These are phyloP conservation scores for Fusarium camptoceras DNA, from an alignment of 2,329 filamentous ascomycete species.

Conservation along the genomic window DNA sequence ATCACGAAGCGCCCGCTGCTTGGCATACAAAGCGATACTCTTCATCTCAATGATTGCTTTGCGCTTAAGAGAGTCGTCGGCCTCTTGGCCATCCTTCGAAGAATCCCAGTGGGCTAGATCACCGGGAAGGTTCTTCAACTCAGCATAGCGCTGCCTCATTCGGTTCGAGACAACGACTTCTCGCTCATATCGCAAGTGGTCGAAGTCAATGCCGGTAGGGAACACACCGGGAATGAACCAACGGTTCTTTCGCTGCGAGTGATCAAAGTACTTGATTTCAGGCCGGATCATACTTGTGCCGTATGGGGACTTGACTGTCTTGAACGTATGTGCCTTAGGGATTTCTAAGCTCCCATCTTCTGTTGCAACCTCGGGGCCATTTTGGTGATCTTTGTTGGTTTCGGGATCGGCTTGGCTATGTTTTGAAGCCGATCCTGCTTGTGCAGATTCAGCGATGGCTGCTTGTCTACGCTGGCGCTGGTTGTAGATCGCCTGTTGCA, in stretches of 20 bases:
- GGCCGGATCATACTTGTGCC: conserved; percentile 63
- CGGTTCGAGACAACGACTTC: conserved; percentile 92
- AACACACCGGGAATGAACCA: conserved; percentile 88
- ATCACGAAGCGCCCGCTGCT: conserved; percentile 87
- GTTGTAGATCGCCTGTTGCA: conserved; percentile 86
- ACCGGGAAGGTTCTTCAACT: conserved; percentile 84
- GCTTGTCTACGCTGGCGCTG: conserved; percentile 74
- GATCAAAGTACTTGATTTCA: conserved; percentile 82
- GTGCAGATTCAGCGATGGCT: conserved; percentile 61
- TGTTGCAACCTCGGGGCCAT: conserved; percentile 51
- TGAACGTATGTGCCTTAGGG: conserved; percentile 68
- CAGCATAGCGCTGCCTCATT: conserved; percentile 84
- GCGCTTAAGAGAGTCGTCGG: conserved; percentile 85
- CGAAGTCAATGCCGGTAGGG: conserved; percentile 87
- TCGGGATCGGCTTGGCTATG: conserved; percentile 49
- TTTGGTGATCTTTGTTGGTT: conserved; percentile 51
- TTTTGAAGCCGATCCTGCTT: conserved; percentile 51
- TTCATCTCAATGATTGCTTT: conserved; percentile 97
- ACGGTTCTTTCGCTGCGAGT: conserved; percentile 79
- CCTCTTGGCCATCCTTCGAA: conserved; percentile 72
- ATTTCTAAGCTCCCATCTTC: conserved; percentile 50
- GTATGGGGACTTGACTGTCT: conserved; percentile 81
- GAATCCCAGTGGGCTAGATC: conserved; percentile 91
- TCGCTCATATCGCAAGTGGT: conserved; percentile 85
- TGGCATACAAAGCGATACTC: conserved; percentile 85